Base-by-base conservation (phyloP, 768 basidiomycete species). In the Lactarius sp. region DNA sequence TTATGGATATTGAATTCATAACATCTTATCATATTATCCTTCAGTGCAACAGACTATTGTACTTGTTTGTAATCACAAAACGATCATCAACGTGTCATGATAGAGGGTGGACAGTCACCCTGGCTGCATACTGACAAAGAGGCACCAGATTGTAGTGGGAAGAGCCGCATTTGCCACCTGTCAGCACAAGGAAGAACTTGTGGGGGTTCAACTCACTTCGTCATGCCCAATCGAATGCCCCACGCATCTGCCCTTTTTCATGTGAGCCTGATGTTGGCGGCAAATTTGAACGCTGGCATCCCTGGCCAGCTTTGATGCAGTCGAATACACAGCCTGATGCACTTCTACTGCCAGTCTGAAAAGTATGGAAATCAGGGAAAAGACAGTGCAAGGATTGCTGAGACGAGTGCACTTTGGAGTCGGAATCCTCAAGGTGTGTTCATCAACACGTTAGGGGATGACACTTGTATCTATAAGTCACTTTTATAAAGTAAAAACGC, bases 261-360 rank as follows among this genome's bases (percentile, higher is more conserved):
- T 59, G 68, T 85, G 84, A 0, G 80, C 74, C 56, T 85, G 81
- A 62, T 86, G 85, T n/a, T 82, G 80, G 66, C 86, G 86, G 49
- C 92, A 86, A n/a, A 93, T 79, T 65, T 90, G 89, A 16, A 85
- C 80, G 10, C 89, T 87, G 2, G 84, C 79, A 13, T 90, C 89
- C 72, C 93, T 92, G 1, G 88, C 84, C 70, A 85, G 81, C 31
- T 84, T 83, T 42, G 80, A 78, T 0, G 87, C 85, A 9, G 75
- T 76, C 0, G 79, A 76, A 56, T 82, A 81, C 13, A 90, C 73
- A 1, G 81, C 79, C 22, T 77, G 77, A 14, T 87, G 82, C 0
- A 86, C 82, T 50, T 92, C 90, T 6, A 92, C 82, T 0, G 92
- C 93, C 0, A 89, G 88, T 66, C 91, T 94, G 53, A 22, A 36